Evolutionary conservation across 208 protist genomes (phyloP), one percentile per base, ranked within the genome.

Genomic region (Leptomonas pyrrhocoris): DNA sequence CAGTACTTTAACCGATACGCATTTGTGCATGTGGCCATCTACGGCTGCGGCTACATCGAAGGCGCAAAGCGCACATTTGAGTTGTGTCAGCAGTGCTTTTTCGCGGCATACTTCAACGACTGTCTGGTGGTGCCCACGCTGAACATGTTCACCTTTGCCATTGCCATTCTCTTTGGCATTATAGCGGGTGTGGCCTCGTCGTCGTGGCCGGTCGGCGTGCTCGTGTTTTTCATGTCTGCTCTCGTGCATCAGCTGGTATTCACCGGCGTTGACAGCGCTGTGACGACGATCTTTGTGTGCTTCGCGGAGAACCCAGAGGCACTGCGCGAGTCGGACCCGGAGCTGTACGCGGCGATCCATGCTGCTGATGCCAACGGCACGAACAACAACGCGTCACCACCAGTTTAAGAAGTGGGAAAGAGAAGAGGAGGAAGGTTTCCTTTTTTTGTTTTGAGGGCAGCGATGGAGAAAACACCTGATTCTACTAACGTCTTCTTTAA

Each of bases 1-100:
- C 59, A 94, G 74, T 94, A 94, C 79, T 97, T 98, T 81, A 98
- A 98, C 73, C 83, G 68, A 38, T 97, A 97, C 80, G 95, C 95
- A 34, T 97, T 95, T 76, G 88, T 96, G 23, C 92, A 98, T 62
- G 84, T 97, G 46, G 95, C 94, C 27, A 90, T 98, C 66, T 98
- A 97, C 77, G 95, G 95, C 59, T 94, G 83, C 66, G 75, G 88
- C 16, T 98, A 96, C 81, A 88, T 97, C 67, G 83, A 89, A 48
- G 88, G 90, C 25, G 93, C 93, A 27, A 97, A 95, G 86, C 81
- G 81, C 25, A 97, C 93, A 34, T 96, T 85, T 59, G 62, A 57
- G 21, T 73, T 97, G 34, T 88, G 85, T 67, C 79, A 92, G 77
- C 78, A 92, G 58, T 92, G 88, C 69, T 83, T 90, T 59, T 94